phyloP scores from a whole-genome alignment of 768 basidiomycete species.

The Infundibulicybe gibba region DNA sequence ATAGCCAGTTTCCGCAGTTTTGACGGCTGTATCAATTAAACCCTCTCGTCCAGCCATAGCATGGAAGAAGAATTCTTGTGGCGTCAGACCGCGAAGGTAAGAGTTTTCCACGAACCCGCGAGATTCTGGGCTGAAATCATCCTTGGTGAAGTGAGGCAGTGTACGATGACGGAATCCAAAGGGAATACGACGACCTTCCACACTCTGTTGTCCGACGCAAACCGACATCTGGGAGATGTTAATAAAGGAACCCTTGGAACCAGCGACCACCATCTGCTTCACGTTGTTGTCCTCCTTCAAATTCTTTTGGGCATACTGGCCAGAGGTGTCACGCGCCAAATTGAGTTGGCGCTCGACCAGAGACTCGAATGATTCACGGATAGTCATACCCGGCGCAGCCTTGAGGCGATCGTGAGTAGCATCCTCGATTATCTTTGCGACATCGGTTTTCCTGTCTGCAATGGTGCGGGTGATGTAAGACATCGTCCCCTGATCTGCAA shows the following conservation, averaged over 20 bases:
- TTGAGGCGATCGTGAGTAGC: conserved; percentile 87
- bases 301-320: conserved; percentile 94
- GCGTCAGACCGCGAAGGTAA: conserved; percentile 92
- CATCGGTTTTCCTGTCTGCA: conserved; percentile 72
- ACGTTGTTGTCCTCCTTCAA: conserved; percentile 99
- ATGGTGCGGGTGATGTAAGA: conserved; percentile 80
- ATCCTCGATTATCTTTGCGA: conserved; percentile 74
- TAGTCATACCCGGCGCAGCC: conserved; percentile 95
- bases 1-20: conserved; percentile 99
- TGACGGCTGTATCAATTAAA: conserved; percentile 98
- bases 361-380: conserved; percentile 97
- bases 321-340: conserved; percentile 90
- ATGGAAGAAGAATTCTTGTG: conserved; percentile 99
- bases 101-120: conserved; percentile 99
- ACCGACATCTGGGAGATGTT: conserved; percentile 99
- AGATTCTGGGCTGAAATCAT: conserved; percentile 97
- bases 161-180: conserved; percentile 98
- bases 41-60: conserved; percentile 99
- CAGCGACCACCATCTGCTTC: conserved; percentile 99
- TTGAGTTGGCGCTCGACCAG: conserved; percentile 89
- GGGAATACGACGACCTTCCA: conserved; percentile 97
- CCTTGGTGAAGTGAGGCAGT: conserved; percentile 96
- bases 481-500: conserved; percentile 91
- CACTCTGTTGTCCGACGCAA: conserved; percentile 97
- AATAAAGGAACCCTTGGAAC: conserved; percentile 98